Percentiles rank a stretch among this genome's conserved stretches.
phyloP scores from a whole-genome alignment of 495 filamentous ascomycete species.

The Lindgomyces ingoldianus region DNA sequence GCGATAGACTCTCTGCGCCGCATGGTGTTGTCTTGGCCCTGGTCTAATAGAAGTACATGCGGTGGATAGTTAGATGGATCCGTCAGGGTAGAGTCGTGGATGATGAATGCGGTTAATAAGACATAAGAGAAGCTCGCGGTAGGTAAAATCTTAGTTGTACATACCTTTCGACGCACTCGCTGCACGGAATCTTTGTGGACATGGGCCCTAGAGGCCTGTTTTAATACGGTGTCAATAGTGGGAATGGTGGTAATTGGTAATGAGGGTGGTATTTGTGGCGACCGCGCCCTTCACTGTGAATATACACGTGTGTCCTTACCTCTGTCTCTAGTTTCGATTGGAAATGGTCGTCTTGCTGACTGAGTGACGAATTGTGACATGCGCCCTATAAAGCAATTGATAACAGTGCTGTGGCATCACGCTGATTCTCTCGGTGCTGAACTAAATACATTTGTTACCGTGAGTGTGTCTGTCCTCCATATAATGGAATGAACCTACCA shows the following conservation, averaged over 20 bases:
- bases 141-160: constrained; percentile 11
- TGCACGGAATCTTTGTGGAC: neutral
- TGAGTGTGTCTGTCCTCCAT: too few relatives aligned
- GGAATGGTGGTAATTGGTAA: neutral
- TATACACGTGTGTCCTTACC: neutral
- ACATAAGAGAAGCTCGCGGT: neutral
- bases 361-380: too few relatives aligned
- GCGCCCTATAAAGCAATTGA: too few relatives aligned
- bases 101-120: neutral
- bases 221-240: neutral
- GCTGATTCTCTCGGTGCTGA: too few relatives aligned
- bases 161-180: constrained; percentile 26
- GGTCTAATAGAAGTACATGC: neutral
- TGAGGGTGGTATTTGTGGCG: neutral
- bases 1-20: neutral
- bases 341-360: too few relatives aligned
- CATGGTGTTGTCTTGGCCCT: neutral
- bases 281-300: neutral
- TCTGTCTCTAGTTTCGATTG: neutral
- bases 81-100: neutral
- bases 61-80: neutral
- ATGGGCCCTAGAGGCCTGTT: neutral
- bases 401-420: too few relatives aligned
- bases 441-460: too few relatives aligned
- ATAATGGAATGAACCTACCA: too few relatives aligned